Conservation (phyloP, 2,329 filamentous ascomycete species). For the Cercospora sp. region DNA sequence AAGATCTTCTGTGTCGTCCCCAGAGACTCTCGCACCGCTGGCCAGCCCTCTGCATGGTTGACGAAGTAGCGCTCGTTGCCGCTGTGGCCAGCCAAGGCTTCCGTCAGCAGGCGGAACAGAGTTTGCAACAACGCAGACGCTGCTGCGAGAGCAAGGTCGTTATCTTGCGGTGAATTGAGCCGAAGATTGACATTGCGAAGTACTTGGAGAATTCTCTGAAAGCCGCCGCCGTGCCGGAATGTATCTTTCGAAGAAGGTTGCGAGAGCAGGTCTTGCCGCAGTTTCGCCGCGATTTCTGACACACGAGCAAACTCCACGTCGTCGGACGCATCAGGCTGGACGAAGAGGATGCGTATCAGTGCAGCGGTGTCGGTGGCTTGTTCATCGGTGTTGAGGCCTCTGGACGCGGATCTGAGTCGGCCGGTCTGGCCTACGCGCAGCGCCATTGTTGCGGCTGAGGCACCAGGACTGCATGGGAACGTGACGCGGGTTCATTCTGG, state of each 20-base stretch:
- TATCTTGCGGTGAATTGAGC: conserved; percentile 16
- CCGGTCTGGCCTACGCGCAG: conserved; percentile 24
- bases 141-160: conserved; percentile 1
- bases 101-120: conserved; percentile 61
- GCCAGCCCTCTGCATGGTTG: conserved; percentile 74
- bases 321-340: conserved; percentile 22
- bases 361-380: conserved; percentile 28
- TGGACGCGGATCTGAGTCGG: conserved; percentile 33
- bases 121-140: conserved; percentile 10
- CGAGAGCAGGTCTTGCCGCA: conserved; percentile 25
- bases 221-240: conserved; percentile 37
- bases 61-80: conserved; percentile 89
- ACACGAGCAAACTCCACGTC: conserved; percentile 22
- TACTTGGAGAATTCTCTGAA: conserved; percentile 31
- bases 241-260: conserved; percentile 30
- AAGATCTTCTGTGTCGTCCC: conserved; percentile 47
- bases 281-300: conserved; percentile 23
- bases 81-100: conserved; percentile 72
- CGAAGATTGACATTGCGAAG: conserved; percentile 22
- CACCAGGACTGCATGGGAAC: conserved; percentile 11
- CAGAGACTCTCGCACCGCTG: conserved; percentile 70
- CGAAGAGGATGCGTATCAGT: conserved; percentile 28
- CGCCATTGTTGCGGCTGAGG: conserved; percentile 30
- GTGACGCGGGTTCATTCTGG: conserved; percentile 25
- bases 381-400: conserved; percentile 33